phyloP scores from a whole-genome alignment of 345 rosid species.

The Brassica juncea region DNA sequence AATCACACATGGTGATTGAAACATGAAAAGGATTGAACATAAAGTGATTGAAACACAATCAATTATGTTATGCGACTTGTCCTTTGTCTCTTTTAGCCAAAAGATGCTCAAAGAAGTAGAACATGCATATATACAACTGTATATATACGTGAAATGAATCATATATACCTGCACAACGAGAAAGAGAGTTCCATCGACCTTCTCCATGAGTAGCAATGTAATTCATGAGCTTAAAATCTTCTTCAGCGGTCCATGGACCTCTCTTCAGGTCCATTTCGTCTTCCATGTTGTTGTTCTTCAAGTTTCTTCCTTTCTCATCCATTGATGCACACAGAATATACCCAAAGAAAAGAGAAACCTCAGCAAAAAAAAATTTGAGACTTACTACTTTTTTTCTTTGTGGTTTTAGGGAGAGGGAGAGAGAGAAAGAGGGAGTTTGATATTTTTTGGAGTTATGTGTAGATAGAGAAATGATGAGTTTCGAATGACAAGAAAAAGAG shows the following conservation, averaged over 20 bases:
- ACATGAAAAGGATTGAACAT: conserved; percentile 42
- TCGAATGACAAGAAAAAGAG: conserved; percentile 42
- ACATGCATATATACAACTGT: background rate
- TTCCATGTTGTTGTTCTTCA: conserved; percentile 46
- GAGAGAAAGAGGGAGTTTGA: background rate
- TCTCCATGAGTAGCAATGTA: conserved; percentile 82
- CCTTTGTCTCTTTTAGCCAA: conserved; percentile 26
- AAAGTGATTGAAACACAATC: conserved; percentile 32
- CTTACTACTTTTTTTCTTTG: conserved; percentile 10
- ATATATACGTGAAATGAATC: background rate
- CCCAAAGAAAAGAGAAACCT: conserved; percentile 37
- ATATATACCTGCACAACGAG: conserved; percentile 73
- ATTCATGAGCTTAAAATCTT: conserved; percentile 80
- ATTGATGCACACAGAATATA: conserved; percentile 40
- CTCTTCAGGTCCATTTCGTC: conserved; percentile 64
- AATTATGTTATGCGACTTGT: conserved; percentile 40
- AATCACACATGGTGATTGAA: conserved; percentile 42
- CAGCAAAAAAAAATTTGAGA: conserved; percentile 19
- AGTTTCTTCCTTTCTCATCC: conserved; percentile 51
- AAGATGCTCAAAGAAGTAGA: conserved; percentile 26
- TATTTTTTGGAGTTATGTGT: conserved; percentile 27
- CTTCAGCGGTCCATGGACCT: conserved; percentile 96
- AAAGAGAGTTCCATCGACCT: conserved; percentile 93
- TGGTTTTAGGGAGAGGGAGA: conserved; percentile 14
- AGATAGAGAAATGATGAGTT: conserved; percentile 35